Evolutionary conservation across 139 green algal genomes (phyloP).

Genomic region (Chlorella vulgaris): DNA sequence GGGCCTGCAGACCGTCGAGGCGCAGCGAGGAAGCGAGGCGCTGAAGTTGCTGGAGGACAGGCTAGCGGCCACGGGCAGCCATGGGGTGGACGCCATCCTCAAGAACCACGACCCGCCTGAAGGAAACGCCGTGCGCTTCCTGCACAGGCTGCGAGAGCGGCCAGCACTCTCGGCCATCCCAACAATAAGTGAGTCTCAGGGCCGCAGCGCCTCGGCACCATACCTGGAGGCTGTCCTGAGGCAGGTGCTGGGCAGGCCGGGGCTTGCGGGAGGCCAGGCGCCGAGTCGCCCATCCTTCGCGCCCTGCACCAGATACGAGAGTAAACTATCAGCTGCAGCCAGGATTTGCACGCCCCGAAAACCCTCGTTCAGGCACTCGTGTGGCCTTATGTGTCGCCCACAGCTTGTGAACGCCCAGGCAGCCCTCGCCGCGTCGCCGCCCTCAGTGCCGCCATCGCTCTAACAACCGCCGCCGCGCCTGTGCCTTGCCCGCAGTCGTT

Average conservation of each 20-base stretch:
- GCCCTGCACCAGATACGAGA: too few relatives aligned
- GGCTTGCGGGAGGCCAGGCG: too few relatives aligned
- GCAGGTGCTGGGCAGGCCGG: too few relatives aligned
- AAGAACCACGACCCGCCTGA: constrained; percentile 74
- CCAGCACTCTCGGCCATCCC: constrained; percentile 48
- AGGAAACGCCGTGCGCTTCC: constrained; percentile 60
- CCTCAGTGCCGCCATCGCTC: too few relatives aligned
- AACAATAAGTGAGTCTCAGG: constrained; percentile 64
- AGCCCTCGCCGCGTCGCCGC: too few relatives aligned
- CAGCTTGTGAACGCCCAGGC: too few relatives aligned
- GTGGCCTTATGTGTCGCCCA: too few relatives aligned
- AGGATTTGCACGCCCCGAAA: too few relatives aligned
- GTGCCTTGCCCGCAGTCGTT: constrained; percentile 60
- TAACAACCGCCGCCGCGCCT: neutral
- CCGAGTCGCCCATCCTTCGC: neutral
- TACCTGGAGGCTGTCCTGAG: too few relatives aligned
- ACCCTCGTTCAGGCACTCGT: too few relatives aligned
- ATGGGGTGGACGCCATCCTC: constrained; percentile 65
- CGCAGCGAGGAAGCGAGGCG: constrained; percentile 51
- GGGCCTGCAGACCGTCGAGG: constrained; percentile 49
- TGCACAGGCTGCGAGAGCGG: constrained; percentile 49
- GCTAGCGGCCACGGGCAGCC: neutral
- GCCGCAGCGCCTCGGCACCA: too few relatives aligned
- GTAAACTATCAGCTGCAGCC: too few relatives aligned
- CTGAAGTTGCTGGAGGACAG: constrained; percentile 49